Percentiles rank a stretch among this genome's conserved stretches.
These are phyloP conservation scores for Monascus purpureus DNA, from an alignment of 495 filamentous ascomycete genomes.

Conservation along the genomic window DNA sequence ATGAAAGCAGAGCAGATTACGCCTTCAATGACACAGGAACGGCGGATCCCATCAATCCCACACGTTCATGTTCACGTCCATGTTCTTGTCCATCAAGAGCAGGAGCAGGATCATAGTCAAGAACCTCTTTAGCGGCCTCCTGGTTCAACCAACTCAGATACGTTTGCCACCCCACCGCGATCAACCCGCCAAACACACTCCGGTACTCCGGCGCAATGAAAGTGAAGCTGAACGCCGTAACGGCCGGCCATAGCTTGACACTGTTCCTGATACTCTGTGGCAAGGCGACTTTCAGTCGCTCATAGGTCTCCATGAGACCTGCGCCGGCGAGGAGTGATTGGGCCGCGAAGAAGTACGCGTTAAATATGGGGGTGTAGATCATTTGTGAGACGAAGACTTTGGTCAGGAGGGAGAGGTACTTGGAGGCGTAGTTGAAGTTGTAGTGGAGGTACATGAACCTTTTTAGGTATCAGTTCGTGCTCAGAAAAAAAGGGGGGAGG, in stretches of 20 bases:
- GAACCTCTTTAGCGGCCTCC: slow-evolving; percentile 46
- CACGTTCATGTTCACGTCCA: too few species aligned
- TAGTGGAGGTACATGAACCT: slow-evolving; percentile 74
- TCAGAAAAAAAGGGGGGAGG: slow-evolving; percentile 1
- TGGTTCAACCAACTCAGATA: slow-evolving; percentile 77
- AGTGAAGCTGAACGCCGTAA: slow-evolving; percentile 78
- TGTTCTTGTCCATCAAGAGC: too few species aligned
- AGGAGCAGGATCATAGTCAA: too few species aligned
- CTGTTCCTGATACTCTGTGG: slow-evolving; percentile 64
- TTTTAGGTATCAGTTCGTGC: slow-evolving; percentile 1
- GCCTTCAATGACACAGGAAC: not conserved
- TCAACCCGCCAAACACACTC: slow-evolving; percentile 58
- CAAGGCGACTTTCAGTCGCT: slow-evolving; percentile 61
- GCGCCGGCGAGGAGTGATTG: slow-evolving; percentile 53
- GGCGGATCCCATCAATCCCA: too few species aligned
- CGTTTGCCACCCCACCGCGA: slow-evolving; percentile 84
- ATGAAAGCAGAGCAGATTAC: not conserved
- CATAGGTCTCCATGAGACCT: slow-evolving; percentile 43
- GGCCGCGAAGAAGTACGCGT: slow-evolving; percentile 82
- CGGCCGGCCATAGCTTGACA: slow-evolving; percentile 80
- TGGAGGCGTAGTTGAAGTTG: slow-evolving; percentile 68
- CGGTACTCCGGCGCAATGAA: slow-evolving; percentile 68
- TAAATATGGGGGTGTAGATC: slow-evolving; percentile 77
- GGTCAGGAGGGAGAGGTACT: slow-evolving; percentile 49
- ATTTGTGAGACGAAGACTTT: slow-evolving; percentile 75